Conservation (phyloP, 2,329 filamentous ascomycete species). For the Colletotrichum filicis region DNA sequence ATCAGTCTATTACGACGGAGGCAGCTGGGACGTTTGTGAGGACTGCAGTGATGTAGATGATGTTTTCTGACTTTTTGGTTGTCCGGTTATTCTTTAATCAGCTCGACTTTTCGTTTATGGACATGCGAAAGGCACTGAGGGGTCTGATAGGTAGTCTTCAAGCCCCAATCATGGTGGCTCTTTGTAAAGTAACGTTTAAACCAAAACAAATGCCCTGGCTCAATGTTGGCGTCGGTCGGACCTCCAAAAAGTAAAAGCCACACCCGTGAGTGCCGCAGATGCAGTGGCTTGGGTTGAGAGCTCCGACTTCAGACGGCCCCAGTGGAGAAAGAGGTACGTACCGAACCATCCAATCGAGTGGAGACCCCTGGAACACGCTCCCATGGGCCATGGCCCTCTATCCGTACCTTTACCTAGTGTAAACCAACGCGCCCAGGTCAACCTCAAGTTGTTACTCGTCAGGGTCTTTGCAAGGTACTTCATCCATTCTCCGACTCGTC, state of each 20-base stretch:
- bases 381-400: not conserved
- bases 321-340: not conserved
- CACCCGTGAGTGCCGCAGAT: not conserved
- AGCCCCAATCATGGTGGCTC: not conserved
- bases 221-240: not conserved
- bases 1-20: not conserved
- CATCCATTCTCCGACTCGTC: not conserved
- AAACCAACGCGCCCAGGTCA: constrained; percentile 25
- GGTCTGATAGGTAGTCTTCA: not conserved
- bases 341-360: not conserved
- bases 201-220: not conserved
- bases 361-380: constrained; percentile 20
- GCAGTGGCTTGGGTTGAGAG: not conserved
- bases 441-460: constrained; percentile 19
- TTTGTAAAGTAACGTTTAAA: not conserved
- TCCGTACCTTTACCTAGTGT: not conserved
- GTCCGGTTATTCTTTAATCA: not conserved
- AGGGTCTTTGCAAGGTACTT: constrained; percentile 14
- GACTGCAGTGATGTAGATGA: not conserved
- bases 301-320: not conserved
- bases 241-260: not conserved
- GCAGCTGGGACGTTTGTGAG: not conserved
- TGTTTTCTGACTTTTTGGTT: not conserved
- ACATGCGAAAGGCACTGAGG: not conserved
- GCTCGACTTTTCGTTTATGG: not conserved